Evolutionary conservation across 306 rosid genomes (phyloP).

Genomic region (Cucurbita maxima): DNA sequence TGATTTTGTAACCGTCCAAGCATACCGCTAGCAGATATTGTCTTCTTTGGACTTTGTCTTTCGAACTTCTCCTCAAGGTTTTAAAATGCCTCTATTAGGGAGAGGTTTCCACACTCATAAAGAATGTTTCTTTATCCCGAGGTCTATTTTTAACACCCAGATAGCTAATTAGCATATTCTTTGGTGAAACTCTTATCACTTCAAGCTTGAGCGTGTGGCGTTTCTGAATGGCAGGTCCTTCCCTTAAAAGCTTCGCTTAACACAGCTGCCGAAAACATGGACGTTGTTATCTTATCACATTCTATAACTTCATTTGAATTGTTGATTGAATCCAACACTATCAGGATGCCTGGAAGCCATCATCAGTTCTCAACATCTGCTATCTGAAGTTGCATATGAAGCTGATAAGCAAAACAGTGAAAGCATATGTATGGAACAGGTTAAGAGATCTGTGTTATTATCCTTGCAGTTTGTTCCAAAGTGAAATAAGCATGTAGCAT

Average conservation of each 20-base stretch:
- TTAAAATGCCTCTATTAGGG: too few species aligned
- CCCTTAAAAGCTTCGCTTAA: slow-evolving; percentile 28
- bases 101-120: too few species aligned
- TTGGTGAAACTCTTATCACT: not conserved
- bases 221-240: slow-evolving; percentile 35
- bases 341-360: slow-evolving; percentile 26
- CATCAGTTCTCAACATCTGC: slow-evolving; percentile 27
- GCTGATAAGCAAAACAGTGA: not conserved
- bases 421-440: not conserved
- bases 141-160: not conserved
- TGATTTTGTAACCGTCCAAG: not conserved
- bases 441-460: not conserved
- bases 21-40: too few species aligned
- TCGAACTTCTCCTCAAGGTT: too few species aligned
- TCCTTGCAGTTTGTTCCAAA: not conserved
- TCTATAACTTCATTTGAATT: slow-evolving; percentile 69
- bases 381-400: slow-evolving; percentile 11
- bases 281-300: slow-evolving; percentile 23
- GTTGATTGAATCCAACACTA: slow-evolving; percentile 24
- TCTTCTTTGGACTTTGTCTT: too few species aligned
- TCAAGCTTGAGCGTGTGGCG: not conserved
- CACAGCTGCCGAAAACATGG: slow-evolving; percentile 35
- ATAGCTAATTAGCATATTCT: not conserved
- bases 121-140: too few species aligned
- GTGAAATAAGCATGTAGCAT: not conserved